Percentiles rank a stretch among this genome's conserved stretches.
These are phyloP conservation scores for Orobanche coerulescens DNA, from an alignment of 257 asterid genomes.

Conservation along the genomic window DNA sequence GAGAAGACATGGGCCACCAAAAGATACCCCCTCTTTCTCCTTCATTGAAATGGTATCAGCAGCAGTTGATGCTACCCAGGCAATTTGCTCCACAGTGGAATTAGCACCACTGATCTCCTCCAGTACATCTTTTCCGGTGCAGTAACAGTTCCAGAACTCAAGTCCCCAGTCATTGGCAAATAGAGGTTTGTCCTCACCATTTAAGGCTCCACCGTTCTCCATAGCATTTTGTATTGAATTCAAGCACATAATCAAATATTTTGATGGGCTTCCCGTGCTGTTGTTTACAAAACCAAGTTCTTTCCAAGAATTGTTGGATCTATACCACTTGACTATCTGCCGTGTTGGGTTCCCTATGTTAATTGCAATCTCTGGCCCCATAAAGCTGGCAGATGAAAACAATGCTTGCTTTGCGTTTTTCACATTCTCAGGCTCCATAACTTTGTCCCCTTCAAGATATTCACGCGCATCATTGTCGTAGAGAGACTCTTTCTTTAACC, in stretches of 20 bases:
- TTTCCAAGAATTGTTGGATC: conserved; percentile 21
- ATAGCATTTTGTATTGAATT: conserved; percentile 48
- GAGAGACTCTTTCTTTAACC: too few species aligned
- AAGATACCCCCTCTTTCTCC: conserved; percentile 62
- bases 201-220: conserved; percentile 28
- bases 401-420: conserved; percentile 16
- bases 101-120: conserved; percentile 48
- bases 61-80: conserved; percentile 80
- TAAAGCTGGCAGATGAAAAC: conserved; percentile 19
- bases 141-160: conserved; percentile 63
- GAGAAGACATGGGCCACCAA: conserved; percentile 55
- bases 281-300: conserved; percentile 21
- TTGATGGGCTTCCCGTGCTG: conserved; percentile 53
- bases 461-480: too few species aligned
- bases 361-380: conserved; percentile 29
- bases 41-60: conserved; percentile 64
- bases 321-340: conserved; percentile 22
- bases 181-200: conserved; percentile 40
- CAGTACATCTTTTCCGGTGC: conserved; percentile 51
- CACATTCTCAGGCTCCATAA: conserved; percentile 2
- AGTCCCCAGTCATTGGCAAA: conserved; percentile 64
- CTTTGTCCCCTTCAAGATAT: too few species aligned
- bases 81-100: conserved; percentile 51
- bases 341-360: conserved; percentile 30
- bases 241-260: conserved; percentile 55